These are phyloP conservation scores for Colletotrichum melonis DNA, from an alignment of 2,329 filamentous ascomycete species.

Conservation along the genomic window DNA sequence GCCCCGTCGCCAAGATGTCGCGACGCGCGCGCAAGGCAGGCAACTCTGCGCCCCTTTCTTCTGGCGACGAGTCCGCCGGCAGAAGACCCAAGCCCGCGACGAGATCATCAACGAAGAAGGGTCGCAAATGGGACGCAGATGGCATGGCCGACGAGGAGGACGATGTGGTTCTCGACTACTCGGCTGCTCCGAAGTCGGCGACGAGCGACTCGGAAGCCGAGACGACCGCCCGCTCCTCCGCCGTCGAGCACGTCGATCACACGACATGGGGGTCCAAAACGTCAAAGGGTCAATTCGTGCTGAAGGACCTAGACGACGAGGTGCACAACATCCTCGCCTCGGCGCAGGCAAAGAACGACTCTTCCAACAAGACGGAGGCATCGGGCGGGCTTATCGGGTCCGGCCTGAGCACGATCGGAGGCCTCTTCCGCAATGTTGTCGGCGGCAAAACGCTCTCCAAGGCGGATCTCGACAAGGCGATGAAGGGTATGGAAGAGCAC, in stretches of 20 bases:
- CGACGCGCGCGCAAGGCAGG: slow-evolving; percentile 78
- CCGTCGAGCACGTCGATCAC: slow-evolving; percentile 80
- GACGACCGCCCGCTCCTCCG: slow-evolving; percentile 62
- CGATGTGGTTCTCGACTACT: slow-evolving; percentile 88
- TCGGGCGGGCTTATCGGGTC: slow-evolving; percentile 79
- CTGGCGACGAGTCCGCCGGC: slow-evolving; percentile 80
- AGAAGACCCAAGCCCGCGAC: slow-evolving; percentile 66
- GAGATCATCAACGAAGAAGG: slow-evolving; percentile 78
- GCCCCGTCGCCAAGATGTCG: slow-evolving; percentile 81
- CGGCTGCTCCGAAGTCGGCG: slow-evolving; percentile 66
- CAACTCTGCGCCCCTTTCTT: slow-evolving; percentile 78
- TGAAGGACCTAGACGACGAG: slow-evolving; percentile 94
- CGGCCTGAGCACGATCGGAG: slow-evolving; percentile 83
- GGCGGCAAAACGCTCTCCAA: slow-evolving; percentile 93
- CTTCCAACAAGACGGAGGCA: slow-evolving; percentile 52
- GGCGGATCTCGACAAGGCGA: slow-evolving; percentile 88
- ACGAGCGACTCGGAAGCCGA: slow-evolving; percentile 66
- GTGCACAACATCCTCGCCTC: slow-evolving; percentile 89
- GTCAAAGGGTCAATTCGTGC: slow-evolving; percentile 89
- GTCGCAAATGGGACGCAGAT: slow-evolving; percentile 92
- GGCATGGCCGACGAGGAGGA: slow-evolving; percentile 88
- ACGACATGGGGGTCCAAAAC: slow-evolving; percentile 88
- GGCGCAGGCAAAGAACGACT: slow-evolving; percentile 71
- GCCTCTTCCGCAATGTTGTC: slow-evolving; percentile 93
- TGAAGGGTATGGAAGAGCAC: slow-evolving; percentile 97